phyloP scores from a whole-genome alignment of 2,329 filamentous ascomycete species.

The Stenocarpella maydis region DNA sequence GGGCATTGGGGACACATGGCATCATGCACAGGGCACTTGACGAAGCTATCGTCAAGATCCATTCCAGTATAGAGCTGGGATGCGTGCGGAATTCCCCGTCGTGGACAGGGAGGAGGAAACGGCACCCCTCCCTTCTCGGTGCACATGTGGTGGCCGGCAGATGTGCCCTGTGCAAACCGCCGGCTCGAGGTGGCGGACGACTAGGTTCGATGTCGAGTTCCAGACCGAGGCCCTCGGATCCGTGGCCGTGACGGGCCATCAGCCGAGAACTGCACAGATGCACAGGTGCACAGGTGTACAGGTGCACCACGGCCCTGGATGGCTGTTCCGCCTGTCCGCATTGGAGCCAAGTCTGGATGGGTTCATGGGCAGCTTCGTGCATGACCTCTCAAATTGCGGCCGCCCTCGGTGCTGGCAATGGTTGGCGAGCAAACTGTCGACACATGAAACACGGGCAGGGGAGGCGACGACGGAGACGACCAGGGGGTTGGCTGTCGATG shows the following conservation, averaged over 20 bases:
- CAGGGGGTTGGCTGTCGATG: background rate
- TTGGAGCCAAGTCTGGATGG: background rate
- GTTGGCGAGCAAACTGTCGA: constrained; percentile 17
- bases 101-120: background rate
- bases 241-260: constrained; percentile 7
- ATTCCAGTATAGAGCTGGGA: constrained; percentile 14
- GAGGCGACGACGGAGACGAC: background rate
- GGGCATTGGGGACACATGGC: too few species aligned
- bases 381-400: constrained; percentile 21
- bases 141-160: constrained; percentile 2
- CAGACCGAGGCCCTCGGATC: constrained; percentile 14
- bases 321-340: too few species aligned
- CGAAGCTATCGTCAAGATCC: constrained; percentile 16
- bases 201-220: constrained; percentile 2
- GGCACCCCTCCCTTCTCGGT: background rate
- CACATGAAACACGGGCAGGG: constrained; percentile 25
- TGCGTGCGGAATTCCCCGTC: constrained; percentile 1
- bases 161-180: background rate
- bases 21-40: background rate
- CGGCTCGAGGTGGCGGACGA: background rate
- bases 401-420: constrained; percentile 6
- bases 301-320: too few species aligned
- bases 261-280: constrained; percentile 1
- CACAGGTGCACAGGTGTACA: too few species aligned
- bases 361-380: background rate